Conservation (phyloP, 2,329 filamentous ascomycete species). For the Bretziella fagacearum region DNA sequence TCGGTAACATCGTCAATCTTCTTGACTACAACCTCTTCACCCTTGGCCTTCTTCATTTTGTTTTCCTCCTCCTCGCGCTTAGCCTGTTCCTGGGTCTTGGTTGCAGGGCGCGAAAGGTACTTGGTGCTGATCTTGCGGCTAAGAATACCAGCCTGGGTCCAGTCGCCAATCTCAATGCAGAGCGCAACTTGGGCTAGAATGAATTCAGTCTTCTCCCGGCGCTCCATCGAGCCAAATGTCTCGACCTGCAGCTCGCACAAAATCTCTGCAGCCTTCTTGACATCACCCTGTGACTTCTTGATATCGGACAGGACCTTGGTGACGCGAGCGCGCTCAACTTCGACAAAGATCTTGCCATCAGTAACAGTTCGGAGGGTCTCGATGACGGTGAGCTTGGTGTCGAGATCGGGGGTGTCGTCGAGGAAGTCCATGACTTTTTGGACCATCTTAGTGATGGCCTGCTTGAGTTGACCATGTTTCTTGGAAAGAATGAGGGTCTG, state of each 20-base stretch:
- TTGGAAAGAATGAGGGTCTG: conserved; percentile 91
- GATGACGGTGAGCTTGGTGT: conserved; percentile 84
- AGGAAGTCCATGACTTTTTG: conserved; percentile 89
- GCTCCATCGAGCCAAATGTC: conserved; percentile 95
- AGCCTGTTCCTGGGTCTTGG: conserved; percentile 76
- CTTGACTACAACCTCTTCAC: conserved; percentile 62
- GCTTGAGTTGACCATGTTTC: conserved; percentile 99
- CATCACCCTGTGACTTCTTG: conserved; percentile 88
- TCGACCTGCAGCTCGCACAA: conserved; percentile 96
- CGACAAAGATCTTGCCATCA: conserved; percentile 99
- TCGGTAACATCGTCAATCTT: conserved; percentile 84
- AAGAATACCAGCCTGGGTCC: conserved; percentile 87
- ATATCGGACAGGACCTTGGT: conserved; percentile 93
- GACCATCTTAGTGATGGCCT: conserved; percentile 97
- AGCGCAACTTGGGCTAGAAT: conserved; percentile 88
- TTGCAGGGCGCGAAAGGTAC: conserved; percentile 78
- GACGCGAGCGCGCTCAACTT: conserved; percentile 90
- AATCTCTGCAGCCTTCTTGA: conserved; percentile 78
- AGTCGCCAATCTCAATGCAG: conserved; percentile 90
- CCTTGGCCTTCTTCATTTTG: conserved; percentile 68
- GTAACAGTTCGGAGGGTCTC: conserved; percentile 92
- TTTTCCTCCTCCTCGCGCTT: conserved; percentile 81
- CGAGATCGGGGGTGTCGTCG: conserved; percentile 65
- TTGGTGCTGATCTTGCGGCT: conserved; percentile 92
- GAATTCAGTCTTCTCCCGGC: conserved; percentile 96